Base-by-base conservation (phyloP, 2,329 filamentous ascomycete species). In the Metarhizium sp. region DNA sequence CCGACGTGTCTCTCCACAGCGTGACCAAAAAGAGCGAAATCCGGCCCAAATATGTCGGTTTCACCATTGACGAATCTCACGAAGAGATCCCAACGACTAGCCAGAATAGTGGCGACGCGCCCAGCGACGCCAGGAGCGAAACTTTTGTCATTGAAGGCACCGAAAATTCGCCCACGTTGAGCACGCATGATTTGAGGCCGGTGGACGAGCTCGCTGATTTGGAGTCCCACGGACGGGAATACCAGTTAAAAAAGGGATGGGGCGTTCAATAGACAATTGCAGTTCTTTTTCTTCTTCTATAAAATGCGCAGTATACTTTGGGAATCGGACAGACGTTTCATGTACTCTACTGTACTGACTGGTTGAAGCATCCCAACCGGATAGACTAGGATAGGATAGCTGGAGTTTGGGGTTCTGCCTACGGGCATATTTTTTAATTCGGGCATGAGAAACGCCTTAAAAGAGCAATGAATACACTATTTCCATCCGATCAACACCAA, bases 121-220 rank as follows among this genome's bases (percentile, higher is more conserved):
- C 59, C 8, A 63, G 56, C 30, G 61, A 66, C 11, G 62, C 60
- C 40, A 67, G 63, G 36, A 72, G 69, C 59, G 71, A 73, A 50
- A 61, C 69, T 46, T 69, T 68, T 52, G 61, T 73, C 49, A 70
- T 71, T 18, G 66, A 72, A 54, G 68, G 68, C 30, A 62, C 64
- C 18, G 58, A 59, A 11, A 54, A 56, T 4, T 62, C 58, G 1
- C 62, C 65, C 2, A 56, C 61, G n/a, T 63, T 61, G 59, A 61
- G 61, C 32, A 61, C 61, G 13, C 42, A 63, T 43, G 50, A 61
- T 53, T 16, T 60, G 52, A 48, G 59, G 11, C 65, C 66, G 1
- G 55, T 64, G 18, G 66, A 71, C 2, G 61, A 66, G 25, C 63
- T 68, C 16, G 62, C 65, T 52, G 60, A 67, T 38, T 59, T 69